phyloP scores from a whole-genome alignment of 352 stramenopile genomes.

The Blastocystis sp. region DNA sequence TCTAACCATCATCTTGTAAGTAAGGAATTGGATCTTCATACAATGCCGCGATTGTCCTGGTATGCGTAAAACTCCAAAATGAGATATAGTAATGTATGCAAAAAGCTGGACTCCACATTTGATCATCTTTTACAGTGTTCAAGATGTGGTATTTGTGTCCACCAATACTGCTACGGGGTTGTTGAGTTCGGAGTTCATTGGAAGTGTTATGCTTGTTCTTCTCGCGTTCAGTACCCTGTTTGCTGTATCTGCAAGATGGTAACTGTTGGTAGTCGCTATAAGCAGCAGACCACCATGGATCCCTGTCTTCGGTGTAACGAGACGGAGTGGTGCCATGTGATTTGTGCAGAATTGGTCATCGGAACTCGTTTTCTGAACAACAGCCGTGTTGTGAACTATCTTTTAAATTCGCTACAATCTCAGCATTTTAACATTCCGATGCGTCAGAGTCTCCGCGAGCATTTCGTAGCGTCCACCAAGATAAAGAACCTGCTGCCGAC shows the following conservation, averaged over 20 bases:
- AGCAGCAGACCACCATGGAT: neutral
- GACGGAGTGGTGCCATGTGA: conserved; percentile 15
- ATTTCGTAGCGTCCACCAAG: neutral
- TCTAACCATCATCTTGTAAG: no score
- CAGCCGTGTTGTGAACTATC: neutral
- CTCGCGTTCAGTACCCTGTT: neutral
- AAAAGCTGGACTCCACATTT: neutral
- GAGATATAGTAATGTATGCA: neutral
- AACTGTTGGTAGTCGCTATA: neutral
- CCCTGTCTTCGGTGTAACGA: neutral
- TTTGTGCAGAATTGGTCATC: conserved; percentile 3
- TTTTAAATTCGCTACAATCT: neutral
- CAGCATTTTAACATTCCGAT: neutral
- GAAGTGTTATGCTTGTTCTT: conserved; percentile 1
- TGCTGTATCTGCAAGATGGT: conserved; percentile 17
- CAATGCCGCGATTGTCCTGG: no score
- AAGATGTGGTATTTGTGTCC: neutral
- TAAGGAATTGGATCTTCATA: no score
- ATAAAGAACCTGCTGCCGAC: neutral
- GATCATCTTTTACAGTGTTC: neutral
- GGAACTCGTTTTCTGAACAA: conserved; percentile 9
- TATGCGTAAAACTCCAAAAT: neutral
- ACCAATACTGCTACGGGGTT: conserved; percentile 28
- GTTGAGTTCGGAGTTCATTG: neutral
- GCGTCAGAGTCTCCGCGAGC: neutral